Conservation (phyloP, 2,329 filamentous ascomycete genomes). For the Colletotrichum euphorbiae region DNA sequence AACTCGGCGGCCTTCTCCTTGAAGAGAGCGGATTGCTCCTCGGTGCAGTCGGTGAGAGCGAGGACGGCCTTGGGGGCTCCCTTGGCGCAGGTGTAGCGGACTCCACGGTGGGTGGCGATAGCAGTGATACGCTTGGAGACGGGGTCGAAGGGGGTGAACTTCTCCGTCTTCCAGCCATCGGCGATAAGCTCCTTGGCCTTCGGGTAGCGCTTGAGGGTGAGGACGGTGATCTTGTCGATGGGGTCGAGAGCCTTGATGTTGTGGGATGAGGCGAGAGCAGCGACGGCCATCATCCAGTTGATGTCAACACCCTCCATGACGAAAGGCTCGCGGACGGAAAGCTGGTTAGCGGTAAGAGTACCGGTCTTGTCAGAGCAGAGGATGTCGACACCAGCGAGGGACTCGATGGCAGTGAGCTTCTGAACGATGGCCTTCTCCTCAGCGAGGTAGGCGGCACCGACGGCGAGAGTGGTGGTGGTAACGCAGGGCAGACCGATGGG, state of each 20-base stretch:
- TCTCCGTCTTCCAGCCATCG: slow-evolving; percentile 80
- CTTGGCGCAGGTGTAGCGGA: slow-evolving; percentile 80
- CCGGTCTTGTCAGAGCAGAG: slow-evolving; percentile 87
- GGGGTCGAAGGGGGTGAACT: slow-evolving; percentile 82
- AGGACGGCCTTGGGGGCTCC: slow-evolving; percentile 82
- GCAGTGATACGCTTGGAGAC: slow-evolving; percentile 84
- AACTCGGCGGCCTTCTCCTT: slow-evolving; percentile 80
- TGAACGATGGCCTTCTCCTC: slow-evolving; percentile 84
- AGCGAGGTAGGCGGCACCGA: slow-evolving; percentile 81
- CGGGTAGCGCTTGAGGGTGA: slow-evolving; percentile 81
- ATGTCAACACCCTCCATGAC: slow-evolving; percentile 81
- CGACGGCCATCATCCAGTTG: slow-evolving; percentile 88
- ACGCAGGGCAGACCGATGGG: slow-evolving; percentile 84
- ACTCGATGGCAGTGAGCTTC: slow-evolving; percentile 84
- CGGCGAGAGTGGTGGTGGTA: slow-evolving; percentile 81
- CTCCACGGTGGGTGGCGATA: slow-evolving; percentile 75
- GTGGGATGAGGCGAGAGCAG: slow-evolving; percentile 81
- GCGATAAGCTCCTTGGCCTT: slow-evolving; percentile 81
- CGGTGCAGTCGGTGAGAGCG: slow-evolving; percentile 74
- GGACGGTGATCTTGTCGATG: slow-evolving; percentile 83
- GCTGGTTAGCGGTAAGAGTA: slow-evolving; percentile 80
- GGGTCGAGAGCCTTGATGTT: slow-evolving; percentile 83
- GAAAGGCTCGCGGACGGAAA: slow-evolving; percentile 81
- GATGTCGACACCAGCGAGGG: slow-evolving; percentile 78
- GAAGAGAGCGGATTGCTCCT: slow-evolving; percentile 74